Percentiles rank a stretch among this genome's conserved stretches.
Conservation (phyloP, 176 grass and related monocot genomes). For the Zea luxurians region DNA sequence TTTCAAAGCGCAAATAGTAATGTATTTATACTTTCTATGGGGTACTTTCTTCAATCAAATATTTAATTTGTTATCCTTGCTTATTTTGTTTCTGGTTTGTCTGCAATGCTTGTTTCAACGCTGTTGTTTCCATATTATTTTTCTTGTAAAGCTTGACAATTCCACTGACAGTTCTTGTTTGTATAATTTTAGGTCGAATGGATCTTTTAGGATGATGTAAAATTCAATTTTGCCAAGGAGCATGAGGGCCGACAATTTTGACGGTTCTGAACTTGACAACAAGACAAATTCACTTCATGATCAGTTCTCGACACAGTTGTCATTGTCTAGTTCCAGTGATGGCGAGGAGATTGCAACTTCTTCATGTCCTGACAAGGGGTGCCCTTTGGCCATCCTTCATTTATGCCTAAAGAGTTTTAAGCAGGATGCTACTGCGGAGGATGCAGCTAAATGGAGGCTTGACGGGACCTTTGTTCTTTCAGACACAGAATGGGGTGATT, state of each 20-base stretch:
- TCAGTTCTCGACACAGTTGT: slow-evolving; percentile 19
- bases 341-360: background rate
- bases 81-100: slow-evolving; percentile 1
- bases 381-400: slow-evolving; percentile 8
- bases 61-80: background rate
- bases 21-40: background rate
- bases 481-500: slow-evolving; percentile 38
- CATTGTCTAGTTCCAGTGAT: background rate
- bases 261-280: slow-evolving; percentile 24
- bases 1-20: background rate
- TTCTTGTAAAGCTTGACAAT: background rate
- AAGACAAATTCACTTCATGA: slow-evolving; percentile 14
- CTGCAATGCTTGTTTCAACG: background rate
- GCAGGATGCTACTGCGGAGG: slow-evolving; percentile 19
- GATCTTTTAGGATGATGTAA: background rate
- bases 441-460: slow-evolving; percentile 13
- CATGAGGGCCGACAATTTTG: slow-evolving; percentile 6
- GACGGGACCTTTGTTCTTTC: slow-evolving; percentile 13
- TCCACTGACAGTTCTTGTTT: slow-evolving; percentile 9
- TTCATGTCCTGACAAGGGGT: slow-evolving; percentile 7
- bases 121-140: background rate
- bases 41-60: slow-evolving; percentile 6
- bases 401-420: background rate
- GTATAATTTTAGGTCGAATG: slow-evolving; percentile 1
- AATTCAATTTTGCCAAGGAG: slow-evolving; percentile 4